Evolutionary conservation across 2,329 filamentous ascomycete species (phyloP).

Genomic region (Verruconis gallopava): DNA sequence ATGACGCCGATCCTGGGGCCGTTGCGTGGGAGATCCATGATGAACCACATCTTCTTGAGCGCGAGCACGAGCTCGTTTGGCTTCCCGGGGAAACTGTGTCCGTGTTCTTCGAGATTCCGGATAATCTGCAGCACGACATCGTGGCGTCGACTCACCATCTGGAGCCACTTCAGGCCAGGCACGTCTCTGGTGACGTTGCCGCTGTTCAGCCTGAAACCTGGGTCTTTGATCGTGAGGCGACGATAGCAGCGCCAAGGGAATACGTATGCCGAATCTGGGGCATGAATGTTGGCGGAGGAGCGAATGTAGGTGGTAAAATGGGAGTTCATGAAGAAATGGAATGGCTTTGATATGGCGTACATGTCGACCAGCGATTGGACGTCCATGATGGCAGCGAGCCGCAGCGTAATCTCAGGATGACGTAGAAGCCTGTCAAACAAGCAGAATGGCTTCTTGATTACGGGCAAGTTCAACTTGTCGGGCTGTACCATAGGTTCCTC

Average conservation of each 20-base stretch:
- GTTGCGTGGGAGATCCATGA: constrained; percentile 54
- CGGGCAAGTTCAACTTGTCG: too few relatives aligned
- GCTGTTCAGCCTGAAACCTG: constrained; percentile 35
- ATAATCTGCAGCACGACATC: constrained; percentile 48
- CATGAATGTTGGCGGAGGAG: constrained; percentile 39
- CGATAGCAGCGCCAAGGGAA: constrained; percentile 51
- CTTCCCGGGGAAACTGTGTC: constrained; percentile 40
- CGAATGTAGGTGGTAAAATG: constrained; percentile 47
- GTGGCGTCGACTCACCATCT: constrained; percentile 50
- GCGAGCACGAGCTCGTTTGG: background rate
- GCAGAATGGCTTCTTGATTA: constrained; percentile 5
- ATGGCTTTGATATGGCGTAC: constrained; percentile 27
- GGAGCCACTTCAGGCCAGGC: constrained; percentile 54
- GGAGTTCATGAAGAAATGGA: constrained; percentile 24
- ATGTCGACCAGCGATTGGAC: constrained; percentile 18
- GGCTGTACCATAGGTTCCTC: too few relatives aligned
- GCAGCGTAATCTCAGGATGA: constrained; percentile 24
- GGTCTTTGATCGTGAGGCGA: constrained; percentile 46
- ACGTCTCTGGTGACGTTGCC: constrained; percentile 33
- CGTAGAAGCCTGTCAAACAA: constrained; percentile 15
- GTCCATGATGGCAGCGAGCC: constrained; percentile 19
- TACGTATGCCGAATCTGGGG: constrained; percentile 41
- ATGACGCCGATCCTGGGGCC: constrained; percentile 42
- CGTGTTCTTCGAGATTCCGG: constrained; percentile 44
- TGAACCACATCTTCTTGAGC: constrained; percentile 52